Base-by-base conservation (phyloP, 208 protist genomes). In the Leishmania aethiopica region DNA sequence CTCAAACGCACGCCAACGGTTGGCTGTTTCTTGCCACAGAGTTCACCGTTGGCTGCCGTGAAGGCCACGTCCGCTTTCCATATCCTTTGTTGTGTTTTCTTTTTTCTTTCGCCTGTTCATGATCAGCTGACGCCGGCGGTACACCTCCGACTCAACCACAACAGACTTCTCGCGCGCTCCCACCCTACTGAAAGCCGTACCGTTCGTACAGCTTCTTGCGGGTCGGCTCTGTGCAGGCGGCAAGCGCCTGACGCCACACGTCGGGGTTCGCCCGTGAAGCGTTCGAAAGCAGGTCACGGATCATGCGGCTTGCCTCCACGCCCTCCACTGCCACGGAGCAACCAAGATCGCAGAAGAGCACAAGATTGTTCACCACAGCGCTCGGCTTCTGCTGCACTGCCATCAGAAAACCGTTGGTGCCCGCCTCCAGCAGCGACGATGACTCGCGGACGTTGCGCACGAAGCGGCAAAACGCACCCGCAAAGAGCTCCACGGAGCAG, bases 261-360 rank as follows among this genome's bases (percentile, higher is more conserved):
- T 80, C 55, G 0, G 83, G 88, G 51, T 84, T 88, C 47, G 84
- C 66, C 25, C 57, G 47, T 42, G 90, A 87, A 28, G 86, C 91
- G 22, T 80, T 73, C 3, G 49, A 22, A 37, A 97, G 84, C 11
- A 97, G 7, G 17, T 91, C 83, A 53, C 84, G 83, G 25, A 95
- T 89, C 28, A 82, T 87, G 37, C 89, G 88, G 70, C 90, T 86
- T 10, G 87, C 75, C 40, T 97, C 94, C 1, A 85, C 67, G 3
- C 55, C 55, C 42, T 88, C 89, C 55, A 80, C 76, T 3, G 82
- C 79, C 5, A 92, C 70, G 13, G 88, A 86, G 70, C 89, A 85
- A 17, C 90, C 92, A 37, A 97, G 86, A 73, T 97, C 94, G 62
- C 94, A 91, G 67, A 97, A 96, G 32, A 93, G 67, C 2, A 80